These are phyloP conservation scores for Ogataea allantospora DNA, from an alignment of 805 yeast species.

Conservation along the genomic window DNA sequence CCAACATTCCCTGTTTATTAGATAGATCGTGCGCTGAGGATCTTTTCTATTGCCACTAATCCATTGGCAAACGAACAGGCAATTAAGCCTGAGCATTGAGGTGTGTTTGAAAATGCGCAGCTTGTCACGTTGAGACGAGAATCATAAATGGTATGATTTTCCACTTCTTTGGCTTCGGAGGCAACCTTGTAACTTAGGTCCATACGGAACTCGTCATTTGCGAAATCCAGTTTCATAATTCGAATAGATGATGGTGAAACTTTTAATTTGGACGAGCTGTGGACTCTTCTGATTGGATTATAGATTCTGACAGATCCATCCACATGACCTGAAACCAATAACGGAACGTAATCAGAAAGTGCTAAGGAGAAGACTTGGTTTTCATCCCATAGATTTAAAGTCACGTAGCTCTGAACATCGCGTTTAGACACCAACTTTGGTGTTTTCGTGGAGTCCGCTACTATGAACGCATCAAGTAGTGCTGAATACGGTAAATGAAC, in stretches of 20 bases:
- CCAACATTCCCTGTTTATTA: conserved; percentile 61
- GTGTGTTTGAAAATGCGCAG: conserved; percentile 20
- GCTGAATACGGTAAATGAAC: conserved; percentile 22
- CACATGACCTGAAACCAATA: conserved; percentile 16
- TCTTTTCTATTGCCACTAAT: conserved; percentile 29
- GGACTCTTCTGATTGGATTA: conserved; percentile 16
- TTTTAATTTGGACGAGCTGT: conserved; percentile 13
- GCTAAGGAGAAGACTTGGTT: conserved; percentile 19
- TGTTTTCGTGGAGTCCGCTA: conserved; percentile 17
- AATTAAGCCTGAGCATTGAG: conserved; percentile 19
- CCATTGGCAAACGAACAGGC: conserved; percentile 31
- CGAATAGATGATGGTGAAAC: conserved; percentile 18
- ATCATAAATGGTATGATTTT: conserved; percentile 13
- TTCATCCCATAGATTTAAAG: conserved; percentile 18
- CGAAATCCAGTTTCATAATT: conserved; percentile 24
- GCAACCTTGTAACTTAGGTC: conserved; percentile 21
- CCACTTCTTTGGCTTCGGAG: conserved; percentile 12
- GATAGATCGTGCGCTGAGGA: conserved; percentile 15
- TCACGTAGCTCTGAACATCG: conserved; percentile 14
- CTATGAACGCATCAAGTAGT: conserved; percentile 23
- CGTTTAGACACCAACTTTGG: conserved; percentile 22
- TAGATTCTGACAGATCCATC: conserved; percentile 22
- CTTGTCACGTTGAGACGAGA: conserved; percentile 21
- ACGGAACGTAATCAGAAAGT: conserved; percentile 17
- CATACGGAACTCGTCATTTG: conserved; percentile 22